Base-by-base conservation (phyloP, 106 monocot genomes). In the Acorus gramineus region DNA sequence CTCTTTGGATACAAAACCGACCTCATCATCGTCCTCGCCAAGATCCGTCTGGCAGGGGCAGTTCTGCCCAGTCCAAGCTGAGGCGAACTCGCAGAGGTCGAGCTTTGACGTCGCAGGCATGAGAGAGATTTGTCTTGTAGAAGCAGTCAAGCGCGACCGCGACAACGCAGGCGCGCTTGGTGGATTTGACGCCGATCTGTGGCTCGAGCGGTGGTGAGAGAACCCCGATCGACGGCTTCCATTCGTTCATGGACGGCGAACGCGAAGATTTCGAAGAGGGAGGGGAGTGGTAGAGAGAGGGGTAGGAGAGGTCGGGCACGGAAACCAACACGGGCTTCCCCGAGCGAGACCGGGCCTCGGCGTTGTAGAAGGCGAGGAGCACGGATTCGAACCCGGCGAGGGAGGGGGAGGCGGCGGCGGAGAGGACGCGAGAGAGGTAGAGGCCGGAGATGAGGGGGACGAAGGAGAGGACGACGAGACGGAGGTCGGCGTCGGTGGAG, bases 311-410 rank as follows among this genome's bases (percentile, higher is more conserved):
- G 65, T 98, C 91, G 47, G 96, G 91, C 43, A 98, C 76, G 46
- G 82, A 77, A 50, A 91, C 69, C 10, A 81, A 64, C 14, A 88
- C 6, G 3, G 96, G 85, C 54, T 85, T 87, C 4, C 96, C 91
- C 5, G 65, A 72, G 7, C 96, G 82, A 42, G 75, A 42, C 57
- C 79, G 75, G 46, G 80, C 73, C 73, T 85, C 96, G 2, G 91
- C 59, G 5, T 76, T 52, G 71, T 98, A 91, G 44, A 98, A 10
- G 13, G 96, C 85, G 46, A 98, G 81, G 13, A 98, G 76, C 11
- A 98, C 96, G 44, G 94, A 84, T 71, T 95, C 94, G 66, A 95
- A 95, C 11, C 94, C 94, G 3, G 94, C 78, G 50, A 90, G 86
- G 5, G 89, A 84, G n/a, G 74, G 69, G 9, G 71, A 66, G 43